phyloP scores from a whole-genome alignment of 1,284 basidiomycete species.

The Pascua guehoae region DNA sequence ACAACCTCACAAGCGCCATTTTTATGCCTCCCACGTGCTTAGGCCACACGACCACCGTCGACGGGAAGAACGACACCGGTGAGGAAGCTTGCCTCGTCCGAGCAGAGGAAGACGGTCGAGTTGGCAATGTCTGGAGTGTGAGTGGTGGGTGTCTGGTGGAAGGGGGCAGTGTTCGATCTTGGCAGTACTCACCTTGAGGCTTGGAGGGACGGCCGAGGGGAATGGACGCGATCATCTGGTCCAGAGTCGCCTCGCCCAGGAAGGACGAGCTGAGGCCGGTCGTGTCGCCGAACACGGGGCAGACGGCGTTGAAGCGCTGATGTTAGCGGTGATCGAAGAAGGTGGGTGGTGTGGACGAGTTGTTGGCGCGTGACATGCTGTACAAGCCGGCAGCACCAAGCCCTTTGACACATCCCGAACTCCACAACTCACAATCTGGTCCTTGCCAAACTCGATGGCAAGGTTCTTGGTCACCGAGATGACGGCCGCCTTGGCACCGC shows the following conservation, averaged over 20 bases:
- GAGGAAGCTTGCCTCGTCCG: constrained; percentile 21
- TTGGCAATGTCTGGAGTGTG: constrained; percentile 21
- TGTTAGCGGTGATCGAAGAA: neutral
- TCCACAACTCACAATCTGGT: constrained; percentile 8
- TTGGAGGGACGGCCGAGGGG: constrained; percentile 18
- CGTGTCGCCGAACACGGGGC: constrained; percentile 19
- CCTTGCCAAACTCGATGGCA: constrained; percentile 14
- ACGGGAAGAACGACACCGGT: constrained; percentile 22
- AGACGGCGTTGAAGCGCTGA: constrained; percentile 18
- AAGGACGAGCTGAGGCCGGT: constrained; percentile 15
- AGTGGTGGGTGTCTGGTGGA: neutral
- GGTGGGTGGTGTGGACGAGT: neutral
- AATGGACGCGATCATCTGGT: constrained; percentile 13
- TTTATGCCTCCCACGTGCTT: neutral
- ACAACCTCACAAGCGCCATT: too few species aligned
- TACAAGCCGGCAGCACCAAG: neutral
- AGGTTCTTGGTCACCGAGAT: constrained; percentile 17
- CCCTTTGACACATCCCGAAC: neutral
- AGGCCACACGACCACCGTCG: constrained; percentile 18
- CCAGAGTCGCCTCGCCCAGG: constrained; percentile 16
- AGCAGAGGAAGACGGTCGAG: constrained; percentile 20
- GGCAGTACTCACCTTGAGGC: constrained; percentile 10
- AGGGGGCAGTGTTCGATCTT: neutral
- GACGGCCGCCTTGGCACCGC: constrained; percentile 11
- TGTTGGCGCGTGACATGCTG: neutral